Base-by-base conservation (phyloP, 2,329 filamentous ascomycete genomes). In the Arthrinium phaeospermum region DNA sequence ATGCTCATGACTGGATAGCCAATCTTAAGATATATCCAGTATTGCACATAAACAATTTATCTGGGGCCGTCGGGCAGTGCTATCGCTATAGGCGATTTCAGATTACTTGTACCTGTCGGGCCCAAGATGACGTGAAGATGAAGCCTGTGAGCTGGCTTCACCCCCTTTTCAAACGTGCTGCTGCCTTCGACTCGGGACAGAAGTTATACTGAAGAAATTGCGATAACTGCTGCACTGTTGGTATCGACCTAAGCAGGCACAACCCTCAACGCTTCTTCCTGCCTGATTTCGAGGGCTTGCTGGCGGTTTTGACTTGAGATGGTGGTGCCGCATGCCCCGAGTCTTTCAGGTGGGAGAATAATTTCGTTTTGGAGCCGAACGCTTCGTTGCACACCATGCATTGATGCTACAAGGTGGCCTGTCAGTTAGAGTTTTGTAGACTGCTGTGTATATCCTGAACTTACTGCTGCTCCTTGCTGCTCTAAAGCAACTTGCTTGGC, bases 321-420 rank as follows among this genome's bases (percentile, higher is more conserved):
- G 37, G 84, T 3, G 85, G 84, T 44, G 90, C 88, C 7, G 91
- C 92, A 83, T 96, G 93, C 13, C 84, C 84, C 24, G 89, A 82
- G 13, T 91, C 88, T 74, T 90, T 89, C 72, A 96, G 86, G 80
- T 97, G 94, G 70, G 88, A 85, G 80, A 96, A 96, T 24, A 97
- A 82, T 75, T 90, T 91, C 7, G 89, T 92, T 76, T 91, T 92
- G 1, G 92, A 94, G 0, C 89, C 75, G 71, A 89, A 90, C 0
- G 72, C 74, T 72, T 83, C 81, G 3, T 82, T 79, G 75, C 88
- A 90, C 22, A 84, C 80, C 37, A 81, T 78, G 75, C 87, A 89
- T 71, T 75, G 81, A 71, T 86, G 81, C 81, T 85, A 27, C 37
- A n/a, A 46, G 69, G 27, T 13, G 19, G 61, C 47, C 16, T 27